phyloP scores from a whole-genome alignment of 371 early-diverging fungal species.

The Mortierella polycephala region DNA sequence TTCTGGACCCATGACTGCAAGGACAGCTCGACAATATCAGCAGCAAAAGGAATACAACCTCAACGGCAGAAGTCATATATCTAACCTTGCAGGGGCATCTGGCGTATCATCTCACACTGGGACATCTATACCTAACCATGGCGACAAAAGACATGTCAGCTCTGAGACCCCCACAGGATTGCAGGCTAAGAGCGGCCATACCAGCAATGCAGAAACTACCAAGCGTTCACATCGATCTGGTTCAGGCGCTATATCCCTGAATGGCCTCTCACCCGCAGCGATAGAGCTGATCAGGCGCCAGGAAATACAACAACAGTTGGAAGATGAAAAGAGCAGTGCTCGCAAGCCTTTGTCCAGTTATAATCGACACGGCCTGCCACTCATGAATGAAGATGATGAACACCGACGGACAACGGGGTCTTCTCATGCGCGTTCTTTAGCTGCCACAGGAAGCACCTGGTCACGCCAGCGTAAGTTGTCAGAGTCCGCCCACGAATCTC shows the following conservation, averaged over 20 bases:
- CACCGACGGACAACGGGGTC: conserved; percentile 4
- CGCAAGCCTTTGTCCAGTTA: background rate
- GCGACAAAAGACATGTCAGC: conserved; percentile 6
- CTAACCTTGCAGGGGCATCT: conserved; percentile 18
- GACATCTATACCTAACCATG: background rate
- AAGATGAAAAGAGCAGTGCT: conserved; percentile 11
- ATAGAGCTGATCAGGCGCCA: conserved; percentile 25
- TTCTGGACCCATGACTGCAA: conserved; percentile 9
- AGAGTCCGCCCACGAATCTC: conserved; percentile 7
- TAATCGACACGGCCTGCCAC: conserved; percentile 7
- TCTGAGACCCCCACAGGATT: background rate
- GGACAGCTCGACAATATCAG: conserved; percentile 18
- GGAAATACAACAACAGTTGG: conserved; percentile 33
- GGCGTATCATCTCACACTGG: conserved; percentile 7
- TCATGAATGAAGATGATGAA: conserved; percentile 14
- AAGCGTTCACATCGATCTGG: conserved; percentile 16
- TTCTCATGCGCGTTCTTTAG: conserved; percentile 8
- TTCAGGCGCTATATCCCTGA: conserved; percentile 9
- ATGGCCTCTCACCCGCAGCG: conserved; percentile 32
- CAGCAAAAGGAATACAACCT: conserved; percentile 40
- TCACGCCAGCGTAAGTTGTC: conserved; percentile 1
- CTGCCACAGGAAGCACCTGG: conserved; percentile 1
- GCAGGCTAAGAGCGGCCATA: conserved; percentile 1
- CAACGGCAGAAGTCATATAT: conserved; percentile 21
- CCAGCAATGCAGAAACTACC: background rate